phyloP scores from a whole-genome alignment of 129 eudicot species.

The Erigeron canadensis region DNA sequence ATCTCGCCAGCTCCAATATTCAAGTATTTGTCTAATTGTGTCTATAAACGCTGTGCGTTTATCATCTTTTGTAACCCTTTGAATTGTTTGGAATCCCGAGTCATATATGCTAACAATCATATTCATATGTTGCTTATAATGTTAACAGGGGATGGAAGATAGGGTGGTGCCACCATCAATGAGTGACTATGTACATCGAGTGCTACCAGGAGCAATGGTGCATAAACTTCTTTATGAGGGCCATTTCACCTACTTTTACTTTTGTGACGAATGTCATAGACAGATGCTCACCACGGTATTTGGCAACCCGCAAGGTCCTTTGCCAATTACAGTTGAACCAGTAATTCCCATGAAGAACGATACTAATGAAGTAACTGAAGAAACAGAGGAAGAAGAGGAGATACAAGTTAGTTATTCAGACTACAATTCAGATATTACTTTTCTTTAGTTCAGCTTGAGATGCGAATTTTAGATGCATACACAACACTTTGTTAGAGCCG shows the following conservation, averaged over 20 bases:
- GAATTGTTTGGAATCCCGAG: background rate
- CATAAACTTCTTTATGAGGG: conserved; percentile 88
- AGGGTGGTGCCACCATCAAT: conserved; percentile 74
- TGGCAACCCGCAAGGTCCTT: conserved; percentile 83
- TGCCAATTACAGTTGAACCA: conserved; percentile 34
- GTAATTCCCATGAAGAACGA: conserved; percentile 17
- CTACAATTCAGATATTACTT: conserved; percentile 32
- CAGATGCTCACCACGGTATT: conserved; percentile 67
- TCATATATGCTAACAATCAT: background rate
- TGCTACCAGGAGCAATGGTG: conserved; percentile 79
- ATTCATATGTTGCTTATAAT: background rate
- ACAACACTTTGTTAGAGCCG: conserved; percentile 35
- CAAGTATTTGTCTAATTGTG: background rate
- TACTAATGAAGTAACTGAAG: conserved; percentile 20
- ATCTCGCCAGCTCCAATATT: background rate
- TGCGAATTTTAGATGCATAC: conserved; percentile 38
- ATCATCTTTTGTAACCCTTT: background rate
- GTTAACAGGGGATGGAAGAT: conserved; percentile 76
- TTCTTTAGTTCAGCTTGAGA: conserved; percentile 33
- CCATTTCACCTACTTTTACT: conserved; percentile 80
- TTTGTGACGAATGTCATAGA: conserved; percentile 91
- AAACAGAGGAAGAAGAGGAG: conserved; percentile 40
- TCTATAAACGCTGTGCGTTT: background rate
- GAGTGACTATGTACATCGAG: conserved; percentile 63
- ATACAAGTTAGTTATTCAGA: conserved; percentile 27